These are phyloP conservation scores for Xerocomellus chrysenteron DNA, from an alignment of 768 basidiomycete genomes.

Conservation along the genomic window DNA sequence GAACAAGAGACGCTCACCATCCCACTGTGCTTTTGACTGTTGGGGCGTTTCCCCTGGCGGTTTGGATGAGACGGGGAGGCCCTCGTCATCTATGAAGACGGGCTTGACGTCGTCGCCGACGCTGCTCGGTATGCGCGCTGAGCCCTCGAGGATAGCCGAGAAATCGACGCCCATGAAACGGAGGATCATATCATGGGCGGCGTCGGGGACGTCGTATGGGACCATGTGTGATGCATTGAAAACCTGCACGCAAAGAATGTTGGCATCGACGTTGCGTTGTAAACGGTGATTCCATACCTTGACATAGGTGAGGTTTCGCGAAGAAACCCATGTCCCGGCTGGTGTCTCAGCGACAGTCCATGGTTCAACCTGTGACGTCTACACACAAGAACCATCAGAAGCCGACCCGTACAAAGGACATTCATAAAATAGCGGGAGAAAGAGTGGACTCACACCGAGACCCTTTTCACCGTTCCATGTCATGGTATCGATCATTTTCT, in stretches of 20 bases:
- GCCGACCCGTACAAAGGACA: background rate
- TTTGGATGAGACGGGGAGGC: conserved; percentile 37
- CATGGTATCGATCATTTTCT: conserved; percentile 79
- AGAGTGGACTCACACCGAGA: conserved; percentile 61
- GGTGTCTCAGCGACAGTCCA: conserved; percentile 74
- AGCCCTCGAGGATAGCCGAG: conserved; percentile 72
- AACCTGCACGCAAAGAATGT: conserved; percentile 45
- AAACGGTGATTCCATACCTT: conserved; percentile 50
- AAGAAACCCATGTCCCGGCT: conserved; percentile 89
- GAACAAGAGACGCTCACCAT: conserved; percentile 50
- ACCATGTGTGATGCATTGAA: conserved; percentile 98
- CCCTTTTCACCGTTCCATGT: conserved; percentile 86
- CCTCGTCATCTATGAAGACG: conserved; percentile 48
- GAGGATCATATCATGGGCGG: conserved; percentile 96
- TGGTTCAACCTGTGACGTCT: conserved; percentile 67
- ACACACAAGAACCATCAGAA: background rate
- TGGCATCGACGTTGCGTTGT: too few relatives aligned
- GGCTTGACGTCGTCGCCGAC: conserved; percentile 77
- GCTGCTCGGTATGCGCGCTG: conserved; percentile 76
- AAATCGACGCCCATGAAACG: conserved; percentile 96
- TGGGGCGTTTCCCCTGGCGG: conserved; percentile 58
- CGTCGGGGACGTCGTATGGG: conserved; percentile 80
- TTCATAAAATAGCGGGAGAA: background rate
- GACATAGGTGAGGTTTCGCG: conserved; percentile 89
- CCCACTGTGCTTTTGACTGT: conserved; percentile 87